phyloP scores from a whole-genome alignment of 805 yeast genomes.

The Komagataella phaffii region DNA sequence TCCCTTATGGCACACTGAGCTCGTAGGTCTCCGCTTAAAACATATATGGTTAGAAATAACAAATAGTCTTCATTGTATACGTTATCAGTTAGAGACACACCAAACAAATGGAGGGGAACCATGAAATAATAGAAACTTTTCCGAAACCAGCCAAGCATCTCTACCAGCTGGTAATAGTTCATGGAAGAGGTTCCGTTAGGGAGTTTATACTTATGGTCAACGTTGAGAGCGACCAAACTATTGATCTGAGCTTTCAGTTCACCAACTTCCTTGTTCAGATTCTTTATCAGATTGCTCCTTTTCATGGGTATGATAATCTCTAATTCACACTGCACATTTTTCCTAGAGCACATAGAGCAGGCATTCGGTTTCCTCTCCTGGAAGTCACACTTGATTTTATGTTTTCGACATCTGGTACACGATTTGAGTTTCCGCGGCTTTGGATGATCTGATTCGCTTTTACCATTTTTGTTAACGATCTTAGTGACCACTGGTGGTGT shows the following conservation, averaged over 20 bases:
- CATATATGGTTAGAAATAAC: background rate
- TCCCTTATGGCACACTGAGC: background rate
- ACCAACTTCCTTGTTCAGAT: slow-evolving; percentile 17
- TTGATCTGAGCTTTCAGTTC: slow-evolving; percentile 9
- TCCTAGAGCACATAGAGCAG: slow-evolving; percentile 42
- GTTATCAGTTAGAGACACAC: background rate
- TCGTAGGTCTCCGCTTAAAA: background rate
- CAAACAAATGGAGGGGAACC: background rate
- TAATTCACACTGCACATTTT: slow-evolving; percentile 36
- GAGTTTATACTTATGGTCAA: background rate
- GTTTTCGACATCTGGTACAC: slow-evolving; percentile 51
- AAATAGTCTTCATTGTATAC: background rate
- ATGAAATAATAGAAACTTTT: background rate
- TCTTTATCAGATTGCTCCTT: slow-evolving; percentile 25
- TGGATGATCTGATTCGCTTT: slow-evolving; percentile 10
- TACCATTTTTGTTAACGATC: background rate
- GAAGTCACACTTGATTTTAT: slow-evolving; percentile 57
- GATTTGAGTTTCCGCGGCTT: slow-evolving; percentile 36
- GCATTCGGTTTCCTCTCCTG: slow-evolving; percentile 34
- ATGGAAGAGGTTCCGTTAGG: background rate
- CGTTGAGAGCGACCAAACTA: background rate
- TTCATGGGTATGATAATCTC: slow-evolving; percentile 43
- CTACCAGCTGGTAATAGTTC: background rate
- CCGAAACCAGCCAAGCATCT: background rate
- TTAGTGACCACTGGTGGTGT: background rate